Percentiles rank a stretch among this genome's conserved stretches.
phyloP scores from a whole-genome alignment of 2,329 filamentous ascomycete genomes.

The Talaromyces sp. region DNA sequence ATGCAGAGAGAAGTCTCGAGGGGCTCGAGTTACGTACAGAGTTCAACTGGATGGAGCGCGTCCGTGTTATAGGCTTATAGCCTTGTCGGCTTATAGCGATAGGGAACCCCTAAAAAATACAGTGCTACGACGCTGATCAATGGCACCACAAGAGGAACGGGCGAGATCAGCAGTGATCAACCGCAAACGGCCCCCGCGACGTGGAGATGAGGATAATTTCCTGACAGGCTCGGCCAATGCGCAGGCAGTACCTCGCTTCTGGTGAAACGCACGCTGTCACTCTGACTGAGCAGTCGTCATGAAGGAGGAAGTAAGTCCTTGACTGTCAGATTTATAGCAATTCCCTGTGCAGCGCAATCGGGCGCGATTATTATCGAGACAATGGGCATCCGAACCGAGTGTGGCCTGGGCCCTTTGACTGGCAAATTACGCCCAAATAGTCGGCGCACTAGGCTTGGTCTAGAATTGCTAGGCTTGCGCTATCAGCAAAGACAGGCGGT shows the following conservation, averaged over 20 bases:
- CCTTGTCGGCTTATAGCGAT: too few relatives aligned
- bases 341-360: too few relatives aligned
- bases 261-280: neutral
- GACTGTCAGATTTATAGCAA: neutral
- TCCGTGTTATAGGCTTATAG: too few relatives aligned
- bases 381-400: too few relatives aligned
- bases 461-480: neutral
- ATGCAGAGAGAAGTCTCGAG: neutral
- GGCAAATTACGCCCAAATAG: neutral
- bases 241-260: neutral
- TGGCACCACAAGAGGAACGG: neutral
- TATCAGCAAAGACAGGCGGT: neutral
- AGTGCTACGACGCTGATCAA: neutral
- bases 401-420: too few relatives aligned
- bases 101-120: neutral
- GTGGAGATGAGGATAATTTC: neutral
- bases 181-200: neutral
- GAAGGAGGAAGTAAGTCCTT: too few relatives aligned
- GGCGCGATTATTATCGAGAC: too few relatives aligned
- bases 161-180: slow-evolving; percentile 1
- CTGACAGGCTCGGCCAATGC: neutral
- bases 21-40: too few relatives aligned
- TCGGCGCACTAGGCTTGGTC: neutral
- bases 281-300: neutral
- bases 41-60: too few relatives aligned